Base-by-base conservation (phyloP, 2,329 filamentous ascomycete genomes). In the Diaporthe amygdali region DNA sequence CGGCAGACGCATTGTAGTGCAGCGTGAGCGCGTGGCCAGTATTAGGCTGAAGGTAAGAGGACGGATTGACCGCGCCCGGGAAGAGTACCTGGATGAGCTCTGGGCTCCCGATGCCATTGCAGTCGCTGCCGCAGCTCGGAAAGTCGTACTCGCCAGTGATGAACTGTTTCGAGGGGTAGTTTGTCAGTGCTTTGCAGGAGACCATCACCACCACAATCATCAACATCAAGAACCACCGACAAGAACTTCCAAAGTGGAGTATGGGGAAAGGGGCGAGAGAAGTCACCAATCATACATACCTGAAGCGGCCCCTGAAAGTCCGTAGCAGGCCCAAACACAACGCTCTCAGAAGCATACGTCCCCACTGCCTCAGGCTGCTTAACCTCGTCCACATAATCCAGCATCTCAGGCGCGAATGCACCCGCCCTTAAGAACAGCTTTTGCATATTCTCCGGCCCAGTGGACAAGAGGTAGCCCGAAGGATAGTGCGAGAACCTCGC, bases 11-110 rank as follows among this genome's bases (percentile, higher is more conserved):
- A 74, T 82, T 83, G 32, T 77, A 77, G 61, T 80, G 77, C 46
- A 82, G 73, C 10, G 79, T 76, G 25, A 82, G 76, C 15, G 76
- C 79, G 74, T 83, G 82, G 2, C 81, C 81, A 9, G 80, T 81
- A 59, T 80, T 77, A 6, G 81, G 81, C 72, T 81, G 80, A 3
- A 82, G 72, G 47, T 77, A 76, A 25, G 73, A 71, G 34, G 76
- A 71, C 39, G 80, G 74, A 22, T 74, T 76, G 39, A 72, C 72
- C 9, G 77, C 78, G 30, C 75, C 75, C 27, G 79, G 77, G 69
- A 78, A 82, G 7, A 73, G 72, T n/a, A 56, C 54, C n/a, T 59
- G n/a, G n/a, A 56, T 39, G 34, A 56, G 54, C n/a, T 56, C 54
- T 56, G 54, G 54, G 34, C n/a, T 56, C 22, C 54, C 54, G 74